Evolutionary conservation across 331 rosid species (phyloP).

Genomic region (Dryas integrifolia): DNA sequence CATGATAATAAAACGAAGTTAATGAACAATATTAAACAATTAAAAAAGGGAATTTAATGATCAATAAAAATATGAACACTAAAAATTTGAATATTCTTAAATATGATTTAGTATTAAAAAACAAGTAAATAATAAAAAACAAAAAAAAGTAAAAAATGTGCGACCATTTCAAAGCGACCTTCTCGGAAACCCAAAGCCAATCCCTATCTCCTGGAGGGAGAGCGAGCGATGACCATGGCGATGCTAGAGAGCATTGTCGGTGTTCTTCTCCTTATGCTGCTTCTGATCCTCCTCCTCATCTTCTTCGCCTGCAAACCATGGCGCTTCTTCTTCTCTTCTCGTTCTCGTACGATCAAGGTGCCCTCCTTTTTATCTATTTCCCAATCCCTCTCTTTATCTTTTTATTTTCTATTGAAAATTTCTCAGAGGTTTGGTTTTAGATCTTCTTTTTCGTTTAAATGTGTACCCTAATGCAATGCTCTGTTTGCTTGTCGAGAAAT

Average conservation of each 20-base stretch:
- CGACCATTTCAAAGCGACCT: constrained; percentile 90
- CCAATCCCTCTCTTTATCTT: neutral
- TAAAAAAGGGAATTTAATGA: too few species aligned
- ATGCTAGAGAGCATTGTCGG: constrained; percentile 58
- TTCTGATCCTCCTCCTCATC: constrained; percentile 65
- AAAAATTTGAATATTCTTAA: too few species aligned
- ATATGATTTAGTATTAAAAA: neutral
- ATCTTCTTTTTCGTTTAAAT: neutral
- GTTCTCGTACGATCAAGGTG: constrained; percentile 60
- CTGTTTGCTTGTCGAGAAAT: constrained; percentile 27
- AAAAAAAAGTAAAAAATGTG: constrained; percentile 6
- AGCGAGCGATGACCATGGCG: constrained; percentile 64
- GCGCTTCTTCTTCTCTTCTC: constrained; percentile 70
- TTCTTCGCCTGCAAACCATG: constrained; percentile 88
- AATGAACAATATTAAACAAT: too few species aligned
- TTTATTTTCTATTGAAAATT: neutral
- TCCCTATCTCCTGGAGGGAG: constrained; percentile 47
- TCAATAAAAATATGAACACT: too few species aligned
- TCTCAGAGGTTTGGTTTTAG: constrained; percentile 8
- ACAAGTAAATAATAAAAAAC: neutral
- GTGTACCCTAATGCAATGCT: constrained; percentile 25
- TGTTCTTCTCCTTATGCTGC: constrained; percentile 82
- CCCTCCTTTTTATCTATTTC: neutral
- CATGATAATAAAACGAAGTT: too few species aligned
- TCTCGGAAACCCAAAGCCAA: constrained; percentile 67